Conservation (phyloP, 2,329 filamentous ascomycete genomes). For the Gliomastix tumulicola region DNA sequence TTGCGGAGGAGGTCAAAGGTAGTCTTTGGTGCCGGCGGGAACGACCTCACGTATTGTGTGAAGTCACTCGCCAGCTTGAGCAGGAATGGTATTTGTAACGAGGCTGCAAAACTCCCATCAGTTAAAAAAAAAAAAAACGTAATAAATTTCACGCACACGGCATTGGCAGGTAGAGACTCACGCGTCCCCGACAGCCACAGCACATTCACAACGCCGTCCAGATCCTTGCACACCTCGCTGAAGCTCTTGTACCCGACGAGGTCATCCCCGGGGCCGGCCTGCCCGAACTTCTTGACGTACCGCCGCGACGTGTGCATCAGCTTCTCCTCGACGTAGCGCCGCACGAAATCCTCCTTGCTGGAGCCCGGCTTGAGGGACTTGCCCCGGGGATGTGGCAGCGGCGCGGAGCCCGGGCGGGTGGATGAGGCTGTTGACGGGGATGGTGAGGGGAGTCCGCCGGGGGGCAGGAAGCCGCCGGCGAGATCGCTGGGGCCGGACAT, state of each 20-base stretch:
- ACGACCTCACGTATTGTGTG: conserved; percentile 64
- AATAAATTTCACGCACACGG: too few relatives aligned
- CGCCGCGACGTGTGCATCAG: conserved; percentile 48
- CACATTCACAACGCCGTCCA: conserved; percentile 70
- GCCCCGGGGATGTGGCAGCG: conserved; percentile 48
- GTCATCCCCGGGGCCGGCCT: conserved; percentile 35
- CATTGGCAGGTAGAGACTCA: conserved; percentile 35
- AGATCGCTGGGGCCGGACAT: too few relatives aligned
- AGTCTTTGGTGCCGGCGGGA: conserved; percentile 52
- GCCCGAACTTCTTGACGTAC: conserved; percentile 52
- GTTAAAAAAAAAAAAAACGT: too few relatives aligned
- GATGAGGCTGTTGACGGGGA: conserved; percentile 45
- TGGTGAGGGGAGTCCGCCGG: conserved; percentile 42
- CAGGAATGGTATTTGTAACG: conserved; percentile 76
- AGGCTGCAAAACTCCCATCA: conserved; percentile 41
- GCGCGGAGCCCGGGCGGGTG: conserved; percentile 22
- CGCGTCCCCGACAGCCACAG: conserved; percentile 85
- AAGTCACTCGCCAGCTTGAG: conserved; percentile 70
- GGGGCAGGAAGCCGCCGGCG: conserved; percentile 47
- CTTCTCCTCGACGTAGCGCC: conserved; percentile 48
- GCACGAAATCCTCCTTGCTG: conserved; percentile 51
- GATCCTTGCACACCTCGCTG: conserved; percentile 63
- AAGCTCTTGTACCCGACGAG: conserved; percentile 52
- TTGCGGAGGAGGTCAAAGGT: conserved; percentile 70
- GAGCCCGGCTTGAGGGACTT: conserved; percentile 48